Conservation (phyloP, 2,329 filamentous ascomycete species). For the Talaromyces sp. region DNA sequence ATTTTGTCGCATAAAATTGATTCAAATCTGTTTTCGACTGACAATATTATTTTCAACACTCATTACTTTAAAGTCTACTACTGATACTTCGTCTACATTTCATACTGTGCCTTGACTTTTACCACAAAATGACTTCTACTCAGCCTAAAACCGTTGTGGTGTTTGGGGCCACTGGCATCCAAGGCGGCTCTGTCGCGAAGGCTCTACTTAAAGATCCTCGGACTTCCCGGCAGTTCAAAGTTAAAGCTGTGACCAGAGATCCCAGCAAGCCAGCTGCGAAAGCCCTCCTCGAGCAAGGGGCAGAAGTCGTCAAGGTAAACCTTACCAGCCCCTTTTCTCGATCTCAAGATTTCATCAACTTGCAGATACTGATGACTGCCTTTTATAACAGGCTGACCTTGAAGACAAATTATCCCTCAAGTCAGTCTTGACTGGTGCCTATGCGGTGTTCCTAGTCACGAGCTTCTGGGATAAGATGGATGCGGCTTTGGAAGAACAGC, state of each 20-base stretch:
- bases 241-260: slow-evolving; percentile 57
- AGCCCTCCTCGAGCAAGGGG: slow-evolving; percentile 44
- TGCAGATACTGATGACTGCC: slow-evolving; percentile 5
- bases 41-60: no score
- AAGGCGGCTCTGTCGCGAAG: slow-evolving; percentile 56
- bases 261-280: slow-evolving; percentile 43
- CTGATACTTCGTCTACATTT: background rate
- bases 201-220: slow-evolving; percentile 43
- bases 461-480: slow-evolving; percentile 25
- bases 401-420: slow-evolving; percentile 46
- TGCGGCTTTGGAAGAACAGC: slow-evolving; percentile 24
- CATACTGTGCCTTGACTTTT: background rate
- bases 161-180: slow-evolving; percentile 59
- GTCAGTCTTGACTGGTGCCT: slow-evolving; percentile 44
- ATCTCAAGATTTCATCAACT: background rate
- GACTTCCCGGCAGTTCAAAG: slow-evolving; percentile 45
- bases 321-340: background rate
- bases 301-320: slow-evolving; percentile 46
- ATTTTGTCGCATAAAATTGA: background rate
- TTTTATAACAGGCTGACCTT: slow-evolving; percentile 47
- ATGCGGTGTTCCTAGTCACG: slow-evolving; percentile 53
- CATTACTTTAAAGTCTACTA: no score
- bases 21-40: no score
- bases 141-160: slow-evolving; percentile 43
- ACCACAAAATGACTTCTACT: background rate